These are phyloP conservation scores for Vachellia pachyceras DNA, from an alignment of 306 rosid genomes.

Conservation along the genomic window DNA sequence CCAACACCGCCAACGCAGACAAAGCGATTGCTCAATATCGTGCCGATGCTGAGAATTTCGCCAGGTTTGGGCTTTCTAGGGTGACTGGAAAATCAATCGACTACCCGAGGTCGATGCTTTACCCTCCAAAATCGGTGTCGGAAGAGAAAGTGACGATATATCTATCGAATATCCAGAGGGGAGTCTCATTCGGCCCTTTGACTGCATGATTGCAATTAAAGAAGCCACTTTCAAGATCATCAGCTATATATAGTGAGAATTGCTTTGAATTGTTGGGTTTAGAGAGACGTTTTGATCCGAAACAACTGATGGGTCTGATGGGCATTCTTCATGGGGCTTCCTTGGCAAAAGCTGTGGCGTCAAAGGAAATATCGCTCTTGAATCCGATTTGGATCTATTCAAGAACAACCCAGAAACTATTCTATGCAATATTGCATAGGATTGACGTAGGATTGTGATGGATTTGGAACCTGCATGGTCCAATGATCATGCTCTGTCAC, in stretches of 20 bases:
- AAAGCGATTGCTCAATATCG: slow-evolving; percentile 59
- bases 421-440: slow-evolving; percentile 79
- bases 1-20: slow-evolving; percentile 25
- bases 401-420: slow-evolving; percentile 64
- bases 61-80: slow-evolving; percentile 65
- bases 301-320: slow-evolving; percentile 41
- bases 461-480: slow-evolving; percentile 84
- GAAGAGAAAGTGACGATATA: slow-evolving; percentile 64
- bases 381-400: slow-evolving; percentile 79
- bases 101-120: slow-evolving; percentile 56
- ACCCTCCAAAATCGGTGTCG: slow-evolving; percentile 57
- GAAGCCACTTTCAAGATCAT: slow-evolving; percentile 62
- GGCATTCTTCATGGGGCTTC: slow-evolving; percentile 71
- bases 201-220: slow-evolving; percentile 73
- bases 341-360: slow-evolving; percentile 56
- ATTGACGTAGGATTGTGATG: slow-evolving; percentile 84
- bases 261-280: slow-evolving; percentile 66
- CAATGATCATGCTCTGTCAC: no score
- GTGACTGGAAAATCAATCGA: slow-evolving; percentile 70
- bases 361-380: slow-evolving; percentile 64
- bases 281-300: slow-evolving; percentile 33
- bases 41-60: slow-evolving; percentile 69
- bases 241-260: slow-evolving; percentile 72
- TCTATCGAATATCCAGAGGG: slow-evolving; percentile 79
- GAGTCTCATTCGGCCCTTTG: slow-evolving; percentile 71